Percentiles rank a stretch among this genome's conserved stretches.
These are phyloP conservation scores for Fusarium pininemorale DNA, from an alignment of 2,329 filamentous ascomycete species.

Conservation along the genomic window DNA sequence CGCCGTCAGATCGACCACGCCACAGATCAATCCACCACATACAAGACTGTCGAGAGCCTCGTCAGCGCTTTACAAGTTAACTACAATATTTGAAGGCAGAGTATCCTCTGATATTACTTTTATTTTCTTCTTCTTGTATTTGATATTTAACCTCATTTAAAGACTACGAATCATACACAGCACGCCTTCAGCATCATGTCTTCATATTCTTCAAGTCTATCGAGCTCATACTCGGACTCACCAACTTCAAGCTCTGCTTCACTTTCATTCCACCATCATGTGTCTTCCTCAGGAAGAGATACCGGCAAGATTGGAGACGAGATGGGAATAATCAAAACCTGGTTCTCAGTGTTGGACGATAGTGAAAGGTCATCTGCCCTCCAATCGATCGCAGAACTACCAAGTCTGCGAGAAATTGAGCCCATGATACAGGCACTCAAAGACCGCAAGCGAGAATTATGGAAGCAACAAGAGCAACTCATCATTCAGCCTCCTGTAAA, in stretches of 20 bases:
- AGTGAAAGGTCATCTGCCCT: slow-evolving; percentile 33
- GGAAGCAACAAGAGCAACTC: slow-evolving; percentile 39
- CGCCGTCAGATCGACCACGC: slow-evolving; percentile 39
- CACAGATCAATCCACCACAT: slow-evolving; percentile 36
- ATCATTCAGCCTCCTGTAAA: slow-evolving; percentile 35
- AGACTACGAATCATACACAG: background rate
- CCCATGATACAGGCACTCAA: slow-evolving; percentile 41
- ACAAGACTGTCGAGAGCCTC: slow-evolving; percentile 6
- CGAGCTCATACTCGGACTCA: slow-evolving; percentile 32
- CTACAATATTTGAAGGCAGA: background rate
- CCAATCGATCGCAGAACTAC: slow-evolving; percentile 37
- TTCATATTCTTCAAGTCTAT: slow-evolving; percentile 31
- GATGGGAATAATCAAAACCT: slow-evolving; percentile 38
- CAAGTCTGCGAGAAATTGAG: slow-evolving; percentile 40
- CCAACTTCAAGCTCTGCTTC: slow-evolving; percentile 38
- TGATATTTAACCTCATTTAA: background rate
- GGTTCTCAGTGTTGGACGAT: slow-evolving; percentile 40
- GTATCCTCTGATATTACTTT: background rate
- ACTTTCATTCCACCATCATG: slow-evolving; percentile 14
- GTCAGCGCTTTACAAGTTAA: background rate
- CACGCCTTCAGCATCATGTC: slow-evolving; percentile 26
- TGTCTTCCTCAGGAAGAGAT: slow-evolving; percentile 7
- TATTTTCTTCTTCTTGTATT: background rate
- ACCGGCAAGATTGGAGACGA: slow-evolving; percentile 30
- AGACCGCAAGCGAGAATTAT: slow-evolving; percentile 39